These are phyloP conservation scores for Saccharomyces kudriavzevii DNA, from an alignment of 805 yeast genomes.

Conservation along the genomic window DNA sequence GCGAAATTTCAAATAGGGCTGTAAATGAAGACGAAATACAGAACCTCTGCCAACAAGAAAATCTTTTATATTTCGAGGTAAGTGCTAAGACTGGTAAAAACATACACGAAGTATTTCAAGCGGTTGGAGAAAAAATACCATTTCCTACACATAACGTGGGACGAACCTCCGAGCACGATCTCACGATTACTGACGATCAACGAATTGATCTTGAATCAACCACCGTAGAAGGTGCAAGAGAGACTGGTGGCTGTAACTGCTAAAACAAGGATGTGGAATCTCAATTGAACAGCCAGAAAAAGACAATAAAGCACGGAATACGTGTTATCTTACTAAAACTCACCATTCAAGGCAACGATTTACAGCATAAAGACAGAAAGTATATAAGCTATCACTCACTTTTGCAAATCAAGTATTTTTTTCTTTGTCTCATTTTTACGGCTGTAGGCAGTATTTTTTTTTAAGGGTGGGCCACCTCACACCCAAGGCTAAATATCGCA, in stretches of 20 bases:
- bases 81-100: constrained; percentile 86
- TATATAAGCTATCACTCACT: neutral
- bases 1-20: constrained; percentile 39
- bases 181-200: constrained; percentile 22
- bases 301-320: neutral
- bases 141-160: constrained; percentile 22
- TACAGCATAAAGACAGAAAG: neutral
- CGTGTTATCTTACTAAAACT: neutral
- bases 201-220: constrained; percentile 30
- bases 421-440: neutral
- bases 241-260: constrained; percentile 29
- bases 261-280: constrained; percentile 3
- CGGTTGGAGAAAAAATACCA: constrained; percentile 86
- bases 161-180: constrained; percentile 12
- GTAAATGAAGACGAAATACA: constrained; percentile 82
- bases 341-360: neutral
- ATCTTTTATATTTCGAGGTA: constrained; percentile 82
- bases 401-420: neutral
- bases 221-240: constrained; percentile 26
- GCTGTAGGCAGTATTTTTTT: neutral
- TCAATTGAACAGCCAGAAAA: neutral
- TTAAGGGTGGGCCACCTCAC: neutral
- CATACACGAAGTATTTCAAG: constrained; percentile 85
- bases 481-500: neutral
- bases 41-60: constrained; percentile 84